Percentiles rank a stretch among this genome's conserved stretches.
Evolutionary conservation across 306 rosid genomes (phyloP).

Genomic region (Carpinus viminea): DNA sequence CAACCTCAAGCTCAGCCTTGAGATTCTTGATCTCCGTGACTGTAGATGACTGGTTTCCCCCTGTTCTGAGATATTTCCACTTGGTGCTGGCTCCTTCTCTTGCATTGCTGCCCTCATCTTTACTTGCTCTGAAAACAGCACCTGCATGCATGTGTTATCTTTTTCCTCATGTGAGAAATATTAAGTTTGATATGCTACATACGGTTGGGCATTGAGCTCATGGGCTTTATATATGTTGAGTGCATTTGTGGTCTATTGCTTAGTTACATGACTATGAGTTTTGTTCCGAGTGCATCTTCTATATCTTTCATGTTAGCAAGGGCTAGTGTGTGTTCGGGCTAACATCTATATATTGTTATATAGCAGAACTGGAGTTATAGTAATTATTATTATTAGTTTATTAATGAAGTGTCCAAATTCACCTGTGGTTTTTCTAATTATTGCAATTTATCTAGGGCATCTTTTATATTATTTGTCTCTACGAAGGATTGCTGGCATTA

Average conservation of each 20-base stretch:
- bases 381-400: background rate
- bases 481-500: background rate
- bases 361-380: background rate
- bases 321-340: background rate
- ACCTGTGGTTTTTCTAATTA: background rate
- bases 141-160: constrained; percentile 55
- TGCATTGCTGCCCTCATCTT: constrained; percentile 81
- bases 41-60: constrained; percentile 55
- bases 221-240: constrained; percentile 14
- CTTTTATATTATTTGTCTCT: background rate
- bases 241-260: background rate
- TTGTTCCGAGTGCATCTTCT: background rate
- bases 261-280: background rate
- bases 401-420: background rate
- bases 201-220: background rate
- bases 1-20: constrained; percentile 69
- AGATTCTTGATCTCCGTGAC: constrained; percentile 53
- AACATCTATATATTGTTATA: background rate
- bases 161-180: constrained; percentile 26
- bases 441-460: background rate
- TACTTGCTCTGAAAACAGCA: constrained; percentile 74
- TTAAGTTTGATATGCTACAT: constrained; percentile 13
- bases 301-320: background rate
- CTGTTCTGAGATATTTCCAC: constrained; percentile 48
- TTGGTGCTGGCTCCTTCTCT: constrained; percentile 63